Evolutionary conservation across 2,329 filamentous ascomycete species (phyloP), one percentile per base, ranked within the genome.

Genomic region (Aureobasidium sp.): DNA sequence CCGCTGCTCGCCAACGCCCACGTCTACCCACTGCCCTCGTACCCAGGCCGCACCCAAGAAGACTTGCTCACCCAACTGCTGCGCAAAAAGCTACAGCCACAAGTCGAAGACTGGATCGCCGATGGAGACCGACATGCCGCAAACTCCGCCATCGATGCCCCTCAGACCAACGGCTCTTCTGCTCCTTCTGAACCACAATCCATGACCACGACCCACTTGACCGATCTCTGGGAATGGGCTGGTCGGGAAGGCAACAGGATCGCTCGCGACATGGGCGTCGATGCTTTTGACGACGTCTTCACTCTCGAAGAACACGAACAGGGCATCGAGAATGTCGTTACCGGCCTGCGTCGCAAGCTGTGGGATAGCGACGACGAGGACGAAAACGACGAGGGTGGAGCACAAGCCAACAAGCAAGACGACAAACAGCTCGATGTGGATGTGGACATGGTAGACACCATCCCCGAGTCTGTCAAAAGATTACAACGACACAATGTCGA

Each of bases 31-130:
- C 85, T 87, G 14, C 88, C 90, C 2, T 86, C 86, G 20, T 72
- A 94, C 84, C 74, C 91, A 85, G 73, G 71, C 22, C 5, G 87
- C 84, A 41, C 86, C 82, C 67, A 87, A 82, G 71, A 74, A 72
- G 76, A 72, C 1, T 69, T 71, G 53, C 79, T 90, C 4, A 80
- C 93, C 1, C 84, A 87, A 68, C 79, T 96, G 2, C 78, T 95
- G 36, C 87, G 90, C 42, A 95, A 94, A 75, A 94, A 94, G 72
- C 81, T 91, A 53, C 90, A 94, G 67, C 89, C 90, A 0, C 81
- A 84, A 27, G 86, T 91, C 20, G 89, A 92, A 71, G 84, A 86
- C 62, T 87, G 87, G 76, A 85, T 93, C 29, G 82, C 85, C 25
- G 78, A 85, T 7, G 64, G 64, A 12, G 55, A 57, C 27, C 57